Conservation (phyloP, 768 basidiomycete genomes). For the Rhodosporidiobolus odoratus region DNA sequence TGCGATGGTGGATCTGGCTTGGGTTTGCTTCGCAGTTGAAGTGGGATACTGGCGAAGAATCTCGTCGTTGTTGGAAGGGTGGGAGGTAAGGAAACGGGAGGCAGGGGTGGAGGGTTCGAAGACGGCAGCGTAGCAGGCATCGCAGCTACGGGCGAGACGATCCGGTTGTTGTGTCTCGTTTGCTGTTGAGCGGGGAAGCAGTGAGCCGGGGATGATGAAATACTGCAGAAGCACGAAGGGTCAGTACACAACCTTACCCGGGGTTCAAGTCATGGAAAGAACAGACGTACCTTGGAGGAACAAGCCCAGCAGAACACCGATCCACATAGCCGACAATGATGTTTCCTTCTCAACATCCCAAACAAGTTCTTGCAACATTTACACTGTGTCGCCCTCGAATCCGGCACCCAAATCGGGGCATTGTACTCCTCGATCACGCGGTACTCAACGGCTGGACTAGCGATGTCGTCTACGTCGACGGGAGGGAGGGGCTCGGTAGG, state of each 20-base stretch:
- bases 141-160: conserved; percentile 67
- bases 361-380: conserved; percentile 82
- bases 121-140: conserved; percentile 77
- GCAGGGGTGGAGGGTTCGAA: conserved; percentile 49
- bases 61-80: background rate
- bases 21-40: background rate
- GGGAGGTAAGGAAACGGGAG: conserved; percentile 17
- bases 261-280: background rate
- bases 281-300: conserved; percentile 63
- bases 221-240: conserved; percentile 53
- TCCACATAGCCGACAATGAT: conserved; percentile 96
- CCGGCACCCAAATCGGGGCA: conserved; percentile 88
- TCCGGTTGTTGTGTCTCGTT: background rate
- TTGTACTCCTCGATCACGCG: conserved; percentile 67
- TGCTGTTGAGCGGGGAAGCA: background rate
- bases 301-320: conserved; percentile 78
- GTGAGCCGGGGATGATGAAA: conserved; percentile 61
- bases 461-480: background rate
- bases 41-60: background rate
- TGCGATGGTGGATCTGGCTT: background rate
- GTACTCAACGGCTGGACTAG: conserved; percentile 10
- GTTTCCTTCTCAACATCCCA: conserved; percentile 88
- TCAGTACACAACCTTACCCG: background rate
- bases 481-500: background rate
- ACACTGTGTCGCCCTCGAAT: conserved; percentile 72